Conservation (phyloP, 2,329 filamentous ascomycete species). For the Neofusicoccum sp. region DNA sequence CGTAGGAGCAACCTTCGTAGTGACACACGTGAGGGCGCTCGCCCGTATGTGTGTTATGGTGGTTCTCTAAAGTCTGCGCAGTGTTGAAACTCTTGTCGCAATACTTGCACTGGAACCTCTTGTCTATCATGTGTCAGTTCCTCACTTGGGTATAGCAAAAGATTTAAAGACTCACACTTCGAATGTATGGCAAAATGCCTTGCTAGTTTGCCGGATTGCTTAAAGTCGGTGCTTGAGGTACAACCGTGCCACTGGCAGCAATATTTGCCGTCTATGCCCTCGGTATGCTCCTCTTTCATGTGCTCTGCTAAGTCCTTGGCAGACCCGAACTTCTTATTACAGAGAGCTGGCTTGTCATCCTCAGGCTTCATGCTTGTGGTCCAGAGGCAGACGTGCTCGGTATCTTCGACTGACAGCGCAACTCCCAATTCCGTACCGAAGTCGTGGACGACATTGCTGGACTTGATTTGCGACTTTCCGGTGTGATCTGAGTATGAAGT, state of each 20-base stretch:
- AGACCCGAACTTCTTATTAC: slow-evolving; percentile 16
- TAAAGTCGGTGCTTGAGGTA: slow-evolving; percentile 41
- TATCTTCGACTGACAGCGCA: neutral
- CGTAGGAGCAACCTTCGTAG: slow-evolving; percentile 35
- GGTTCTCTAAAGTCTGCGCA: slow-evolving; percentile 45
- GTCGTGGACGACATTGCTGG: neutral
- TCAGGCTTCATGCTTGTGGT: neutral
- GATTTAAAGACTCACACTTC: slow-evolving; percentile 25
- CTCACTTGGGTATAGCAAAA: too few species aligned
- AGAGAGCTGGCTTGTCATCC: neutral
- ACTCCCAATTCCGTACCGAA: neutral
- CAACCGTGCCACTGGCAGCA: slow-evolving; percentile 38
- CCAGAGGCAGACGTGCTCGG: slow-evolving; percentile 15
- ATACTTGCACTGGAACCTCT: slow-evolving; percentile 40
- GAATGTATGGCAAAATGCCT: slow-evolving; percentile 42
- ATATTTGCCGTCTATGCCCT: slow-evolving; percentile 17
- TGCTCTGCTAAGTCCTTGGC: slow-evolving; percentile 21
- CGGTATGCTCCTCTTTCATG: slow-evolving; percentile 20
- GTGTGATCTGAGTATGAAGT: neutral
- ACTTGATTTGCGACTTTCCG: neutral
- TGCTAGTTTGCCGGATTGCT: slow-evolving; percentile 42
- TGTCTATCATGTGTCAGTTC: slow-evolving; percentile 26
- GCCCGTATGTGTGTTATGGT: slow-evolving; percentile 42
- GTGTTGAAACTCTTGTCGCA: slow-evolving; percentile 44
- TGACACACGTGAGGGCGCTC: slow-evolving; percentile 40